Conservation (phyloP, 2,329 filamentous ascomycete species). For the Karstenula rhodostoma region DNA sequence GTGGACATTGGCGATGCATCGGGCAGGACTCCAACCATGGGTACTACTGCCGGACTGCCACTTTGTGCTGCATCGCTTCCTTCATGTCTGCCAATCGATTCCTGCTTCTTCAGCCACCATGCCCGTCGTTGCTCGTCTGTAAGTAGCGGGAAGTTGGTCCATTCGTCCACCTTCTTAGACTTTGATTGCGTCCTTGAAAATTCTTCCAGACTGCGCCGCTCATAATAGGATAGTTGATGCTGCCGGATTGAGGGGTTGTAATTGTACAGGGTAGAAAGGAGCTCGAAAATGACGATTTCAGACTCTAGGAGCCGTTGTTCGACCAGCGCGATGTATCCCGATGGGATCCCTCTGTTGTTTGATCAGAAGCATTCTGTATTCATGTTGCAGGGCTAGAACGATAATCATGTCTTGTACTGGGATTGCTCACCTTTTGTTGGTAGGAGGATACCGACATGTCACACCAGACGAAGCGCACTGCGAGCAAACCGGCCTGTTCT, state of each 20-base stretch:
- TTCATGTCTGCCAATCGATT: neutral
- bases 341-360: constrained; percentile 29
- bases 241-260: constrained; percentile 18
- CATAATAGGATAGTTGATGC: constrained; percentile 15
- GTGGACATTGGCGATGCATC: neutral
- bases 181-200: constrained; percentile 28
- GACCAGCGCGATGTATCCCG: constrained; percentile 31
- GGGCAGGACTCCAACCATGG: neutral
- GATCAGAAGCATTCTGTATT: neutral
- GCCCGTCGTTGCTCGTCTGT: constrained; percentile 21
- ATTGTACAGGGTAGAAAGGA: constrained; percentile 26
- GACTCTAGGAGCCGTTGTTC: constrained; percentile 34
- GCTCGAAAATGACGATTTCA: constrained; percentile 30
- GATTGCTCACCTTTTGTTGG: constrained; percentile 29
- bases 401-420: neutral
- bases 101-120: constrained; percentile 25
- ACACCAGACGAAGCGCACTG: constrained; percentile 24
- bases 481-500: constrained; percentile 25
- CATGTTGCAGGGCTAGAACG: neutral
- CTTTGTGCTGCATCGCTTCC: neutral
- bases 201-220: constrained; percentile 19
- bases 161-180: constrained; percentile 31
- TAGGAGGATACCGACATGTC: constrained; percentile 29
- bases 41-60: neutral
- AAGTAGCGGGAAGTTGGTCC: constrained; percentile 26